phyloP scores from a whole-genome alignment of 164 flowering plant genomes.

The Piper betle region DNA sequence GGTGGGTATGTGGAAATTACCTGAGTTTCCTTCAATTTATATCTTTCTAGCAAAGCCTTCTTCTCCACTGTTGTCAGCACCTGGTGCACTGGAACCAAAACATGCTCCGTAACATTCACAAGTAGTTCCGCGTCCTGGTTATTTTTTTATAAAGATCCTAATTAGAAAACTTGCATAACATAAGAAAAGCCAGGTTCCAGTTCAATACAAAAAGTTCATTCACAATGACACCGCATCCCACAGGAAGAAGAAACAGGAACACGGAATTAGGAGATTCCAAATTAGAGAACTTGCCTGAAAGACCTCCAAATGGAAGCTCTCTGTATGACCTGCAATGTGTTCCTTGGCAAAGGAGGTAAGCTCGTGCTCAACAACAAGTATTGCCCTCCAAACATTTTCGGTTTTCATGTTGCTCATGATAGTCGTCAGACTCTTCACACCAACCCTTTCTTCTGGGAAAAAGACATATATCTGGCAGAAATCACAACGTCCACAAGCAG shows the following conservation, averaged over 20 bases:
- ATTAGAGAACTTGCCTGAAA: conserved; percentile 44
- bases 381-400: conserved; percentile 63
- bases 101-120: conserved; percentile 72
- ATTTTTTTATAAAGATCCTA: too few relatives aligned
- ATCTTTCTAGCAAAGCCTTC: conserved; percentile 66
- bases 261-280: not conserved
- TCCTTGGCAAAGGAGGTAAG: conserved; percentile 66
- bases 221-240: not conserved
- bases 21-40: conserved; percentile 91
- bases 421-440: conserved; percentile 75
- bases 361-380: conserved; percentile 59
- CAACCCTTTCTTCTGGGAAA: conserved; percentile 89
- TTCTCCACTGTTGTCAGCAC: conserved; percentile 60
- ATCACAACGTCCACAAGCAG: not conserved
- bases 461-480: conserved; percentile 59
- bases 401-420: conserved; percentile 64
- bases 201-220: not conserved
- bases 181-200: too few relatives aligned
- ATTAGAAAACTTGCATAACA: too few relatives aligned
- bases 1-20: conserved; percentile 11
- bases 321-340: conserved; percentile 38
- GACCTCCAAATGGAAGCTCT: conserved; percentile 68
- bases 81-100: conserved; percentile 89
- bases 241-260: not conserved
- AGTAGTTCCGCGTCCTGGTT: conserved; percentile 77